These are phyloP conservation scores for Cystobasidium sp. DNA, from an alignment of 1,284 basidiomycete species.

Conservation along the genomic window DNA sequence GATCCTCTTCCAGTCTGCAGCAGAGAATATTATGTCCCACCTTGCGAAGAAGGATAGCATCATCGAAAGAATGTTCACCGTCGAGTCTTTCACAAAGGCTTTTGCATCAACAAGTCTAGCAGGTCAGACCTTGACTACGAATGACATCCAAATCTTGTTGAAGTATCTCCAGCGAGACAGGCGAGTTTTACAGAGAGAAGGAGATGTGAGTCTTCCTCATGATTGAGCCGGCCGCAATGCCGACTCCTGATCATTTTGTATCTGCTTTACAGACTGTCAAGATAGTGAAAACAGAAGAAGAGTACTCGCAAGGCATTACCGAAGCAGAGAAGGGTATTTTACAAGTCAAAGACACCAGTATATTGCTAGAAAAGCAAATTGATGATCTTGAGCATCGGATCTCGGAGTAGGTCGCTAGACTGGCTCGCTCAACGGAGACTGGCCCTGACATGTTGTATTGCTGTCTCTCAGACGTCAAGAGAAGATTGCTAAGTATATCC, in stretches of 20 bases:
- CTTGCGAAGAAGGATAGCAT: slow-evolving; percentile 11
- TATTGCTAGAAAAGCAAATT: slow-evolving; percentile 69
- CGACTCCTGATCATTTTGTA: neutral
- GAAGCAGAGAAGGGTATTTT: slow-evolving; percentile 74
- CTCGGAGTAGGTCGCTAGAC: slow-evolving; percentile 63
- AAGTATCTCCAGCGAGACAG: slow-evolving; percentile 79
- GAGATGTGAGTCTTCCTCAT: slow-evolving; percentile 63
- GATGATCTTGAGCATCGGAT: slow-evolving; percentile 70
- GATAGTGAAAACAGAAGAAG: slow-evolving; percentile 54
- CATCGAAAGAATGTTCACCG: slow-evolving; percentile 43
- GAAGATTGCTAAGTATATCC: slow-evolving; percentile 69
- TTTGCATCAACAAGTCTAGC: slow-evolving; percentile 46
- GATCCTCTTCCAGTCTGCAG: neutral
- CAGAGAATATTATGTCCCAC: slow-evolving; percentile 20
- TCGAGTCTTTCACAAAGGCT: slow-evolving; percentile 19
- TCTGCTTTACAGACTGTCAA: slow-evolving; percentile 47
- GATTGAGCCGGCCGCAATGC: neutral
- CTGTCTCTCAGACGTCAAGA: slow-evolving; percentile 64
- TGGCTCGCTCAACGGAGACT: neutral
- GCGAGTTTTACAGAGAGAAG: slow-evolving; percentile 66
- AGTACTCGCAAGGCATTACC: slow-evolving; percentile 62
- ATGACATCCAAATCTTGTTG: slow-evolving; percentile 72
- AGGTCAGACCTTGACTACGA: slow-evolving; percentile 62
- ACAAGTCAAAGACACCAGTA: slow-evolving; percentile 70
- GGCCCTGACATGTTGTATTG: slow-evolving; percentile 9